phyloP scores from a whole-genome alignment of 208 protist genomes.

The Crithidia fasciculata region DNA sequence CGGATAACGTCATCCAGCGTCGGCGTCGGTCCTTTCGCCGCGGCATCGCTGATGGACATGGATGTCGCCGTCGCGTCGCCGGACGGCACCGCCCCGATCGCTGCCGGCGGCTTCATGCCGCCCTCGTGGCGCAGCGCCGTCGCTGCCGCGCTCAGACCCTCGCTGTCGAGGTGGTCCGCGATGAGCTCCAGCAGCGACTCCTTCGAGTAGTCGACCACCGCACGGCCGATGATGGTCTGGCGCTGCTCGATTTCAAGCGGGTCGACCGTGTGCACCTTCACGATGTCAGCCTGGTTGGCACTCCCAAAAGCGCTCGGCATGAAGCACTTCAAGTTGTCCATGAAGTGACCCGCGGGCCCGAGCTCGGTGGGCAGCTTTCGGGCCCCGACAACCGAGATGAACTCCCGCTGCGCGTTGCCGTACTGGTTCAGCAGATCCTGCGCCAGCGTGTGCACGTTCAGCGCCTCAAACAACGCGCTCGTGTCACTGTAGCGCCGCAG shows the following conservation, averaged over 20 bases:
- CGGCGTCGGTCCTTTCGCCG: constrained; percentile 28
- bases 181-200: constrained; percentile 82
- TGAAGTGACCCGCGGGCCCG: constrained; percentile 78
- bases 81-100: not conserved
- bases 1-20: constrained; percentile 67
- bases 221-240: constrained; percentile 71
- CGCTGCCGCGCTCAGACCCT: constrained; percentile 63
- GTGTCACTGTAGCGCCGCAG: constrained; percentile 82
- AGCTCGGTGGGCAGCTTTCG: constrained; percentile 72
- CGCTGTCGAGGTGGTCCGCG: constrained; percentile 65
- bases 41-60: constrained; percentile 32
- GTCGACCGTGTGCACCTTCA: constrained; percentile 46
- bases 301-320: constrained; percentile 53
- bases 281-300: constrained; percentile 42
- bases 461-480: constrained; percentile 73
- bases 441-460: constrained; percentile 72
- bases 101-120: constrained; percentile 19
- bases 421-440: constrained; percentile 75
- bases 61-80: constrained; percentile 14
- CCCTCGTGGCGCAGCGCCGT: constrained; percentile 55
- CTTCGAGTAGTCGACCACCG: constrained; percentile 78
- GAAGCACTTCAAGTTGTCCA: constrained; percentile 84
- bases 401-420: constrained; percentile 78
- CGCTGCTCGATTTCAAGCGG: constrained; percentile 73
- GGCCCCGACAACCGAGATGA: constrained; percentile 69